Evolutionary conservation across 1,139 yeast species (phyloP), one percentile per base, ranked within the genome.

Genomic region (Hansenula sp.): DNA sequence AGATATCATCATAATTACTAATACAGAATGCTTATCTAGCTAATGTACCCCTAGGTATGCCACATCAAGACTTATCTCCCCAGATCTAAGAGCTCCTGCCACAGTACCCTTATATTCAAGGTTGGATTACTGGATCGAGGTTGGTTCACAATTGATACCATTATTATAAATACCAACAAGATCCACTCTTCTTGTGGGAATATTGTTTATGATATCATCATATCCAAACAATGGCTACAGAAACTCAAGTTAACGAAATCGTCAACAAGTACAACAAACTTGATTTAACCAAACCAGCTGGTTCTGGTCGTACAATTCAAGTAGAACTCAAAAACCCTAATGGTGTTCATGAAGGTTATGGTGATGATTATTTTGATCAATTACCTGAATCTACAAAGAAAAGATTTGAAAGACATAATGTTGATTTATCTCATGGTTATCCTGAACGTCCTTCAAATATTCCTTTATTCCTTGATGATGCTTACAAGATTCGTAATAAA

Each of bases 401-500:
- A 16, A 56, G 75, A 40, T 63, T 59, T 32, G 59, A 52, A 24
- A 62, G 59, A 25, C 61, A 62, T 35, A 65, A 65, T 11, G 48
- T 70, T 41, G 75, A 71, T 44, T 49, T 69, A 20, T 59, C 69
- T 4, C 46, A 60, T 32, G 75, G 75, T 3, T 71, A 71, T 50
- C 75, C 76, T 5, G 64, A 56, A 38, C 53, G 68, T 39, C 69
- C 71, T 12, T 47, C 53, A 20, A n/a, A 40, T 22, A 65, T 73
- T 38, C 80, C 81, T 13, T 64, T 65, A 22, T 76, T 61, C 50
- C 58, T 74, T 19, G 80, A 76, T 47, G 79, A 75, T 47, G 80
- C 78, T 3, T 56, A 43, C 41, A 65, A 60, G 5, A 60, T 74
- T 31, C 68, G 79, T 55, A 60, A 61, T 41, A 54, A 61, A 39